These are phyloP conservation scores for Garcia nutans DNA, from an alignment of 345 rosid genomes.

Conservation along the genomic window DNA sequence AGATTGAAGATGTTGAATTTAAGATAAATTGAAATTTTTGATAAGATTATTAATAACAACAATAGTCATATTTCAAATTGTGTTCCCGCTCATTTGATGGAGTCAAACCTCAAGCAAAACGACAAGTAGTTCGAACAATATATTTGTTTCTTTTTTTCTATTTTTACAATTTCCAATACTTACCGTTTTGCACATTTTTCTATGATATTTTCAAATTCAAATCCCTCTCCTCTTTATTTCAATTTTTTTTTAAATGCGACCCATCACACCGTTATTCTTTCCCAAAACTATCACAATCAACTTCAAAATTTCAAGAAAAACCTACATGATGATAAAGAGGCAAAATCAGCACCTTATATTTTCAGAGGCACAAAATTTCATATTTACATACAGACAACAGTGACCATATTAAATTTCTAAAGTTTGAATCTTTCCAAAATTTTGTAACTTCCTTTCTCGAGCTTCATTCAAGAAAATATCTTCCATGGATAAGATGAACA, in stretches of 20 bases:
- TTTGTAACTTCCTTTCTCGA: neutral
- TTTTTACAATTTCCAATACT: neutral
- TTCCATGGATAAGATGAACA: neutral
- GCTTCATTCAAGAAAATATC: neutral
- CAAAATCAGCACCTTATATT: neutral
- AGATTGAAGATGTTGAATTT: too few species aligned
- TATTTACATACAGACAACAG: neutral
- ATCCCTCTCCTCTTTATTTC: neutral
- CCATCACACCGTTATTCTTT: slow-evolving; percentile 5
- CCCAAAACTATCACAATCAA: neutral
- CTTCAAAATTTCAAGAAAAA: too few species aligned
- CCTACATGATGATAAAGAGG: neutral
- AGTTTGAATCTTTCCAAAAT: neutral
- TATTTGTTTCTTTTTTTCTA: too few species aligned
- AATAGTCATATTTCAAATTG: too few species aligned
- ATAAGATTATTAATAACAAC: too few species aligned
- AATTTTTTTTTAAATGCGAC: neutral
- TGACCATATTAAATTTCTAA: neutral
- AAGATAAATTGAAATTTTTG: too few species aligned
- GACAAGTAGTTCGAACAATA: too few species aligned
- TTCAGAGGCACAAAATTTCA: neutral
- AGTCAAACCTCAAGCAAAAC: too few species aligned
- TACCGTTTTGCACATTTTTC: slow-evolving; percentile 17
- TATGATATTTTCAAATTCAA: slow-evolving; percentile 23
- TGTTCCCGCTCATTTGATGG: too few species aligned